Base-by-base conservation (phyloP, 345 rosid genomes). In the Viola odorata region DNA sequence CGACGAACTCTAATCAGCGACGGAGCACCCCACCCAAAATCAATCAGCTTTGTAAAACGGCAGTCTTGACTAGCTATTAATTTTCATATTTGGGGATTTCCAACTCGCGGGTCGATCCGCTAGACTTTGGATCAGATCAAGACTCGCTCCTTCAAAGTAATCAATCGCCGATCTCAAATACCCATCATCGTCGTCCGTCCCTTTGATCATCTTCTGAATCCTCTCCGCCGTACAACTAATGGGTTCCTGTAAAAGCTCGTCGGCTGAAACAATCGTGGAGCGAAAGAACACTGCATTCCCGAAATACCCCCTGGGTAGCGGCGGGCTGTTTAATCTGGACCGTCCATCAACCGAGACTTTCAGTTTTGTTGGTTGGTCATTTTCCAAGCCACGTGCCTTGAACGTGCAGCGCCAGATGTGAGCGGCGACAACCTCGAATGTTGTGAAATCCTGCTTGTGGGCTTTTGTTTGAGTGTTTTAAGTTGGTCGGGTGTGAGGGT, bases 81-180 rank as follows among this genome's bases (percentile, higher is more conserved):
- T 55, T 5, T 56, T 66, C 1, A 71, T 41, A 37, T 72, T 72
- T 9, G 71, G 64, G 32, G 16, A 37, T 17, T 17, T 23, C 32
- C 3, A 38, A 64, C 5, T 61, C 38, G 6, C n/a, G 12, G 0
- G 67, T 41, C 0, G 61, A 54, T 37, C 50, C 32, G 32, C 32
- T 23, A 23, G 2, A 51, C 58, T 8, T 42, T 3, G 56, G 3
- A 4, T 57, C 49, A 56, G 8, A 4, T 65, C 75, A 12, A 7
- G 7, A 23, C 32, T 23, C 36, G 8, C 56, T 13, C 51, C 47
- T 38, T 60, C 14, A 23, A 60, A 15, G 11, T 39, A 41, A 55
- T 71, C 75, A 7, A 55, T 32, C 0, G 58, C 55, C 37, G 85
- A 82, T 45, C 85, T 78, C 66, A 82, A 54, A 68, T 84, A 80